Base-by-base conservation (phyloP, 371 early-diverging fungal species). In the Mucor indicus region DNA sequence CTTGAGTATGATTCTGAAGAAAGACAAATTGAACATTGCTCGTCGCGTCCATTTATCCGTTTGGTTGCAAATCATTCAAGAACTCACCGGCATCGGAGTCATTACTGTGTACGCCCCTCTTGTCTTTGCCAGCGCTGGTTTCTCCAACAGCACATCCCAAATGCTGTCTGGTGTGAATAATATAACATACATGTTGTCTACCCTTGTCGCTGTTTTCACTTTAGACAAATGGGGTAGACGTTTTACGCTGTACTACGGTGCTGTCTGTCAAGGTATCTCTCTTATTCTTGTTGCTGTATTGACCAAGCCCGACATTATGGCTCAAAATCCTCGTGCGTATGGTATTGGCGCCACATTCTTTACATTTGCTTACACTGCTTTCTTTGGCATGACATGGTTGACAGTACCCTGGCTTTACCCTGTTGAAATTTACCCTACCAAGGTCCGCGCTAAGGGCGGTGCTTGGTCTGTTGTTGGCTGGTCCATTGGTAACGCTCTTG, bases 381-480 rank as follows among this genome's bases (percentile, higher is more conserved):
- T 67, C 41, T 73, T 67, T 41, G 68, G 68, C 24, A 61, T 61
- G 56, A 66, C 73, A 3, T 72, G 73, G 71, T 47, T 65, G 20
- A 50, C 61, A 9, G 64, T 70, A 0, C 67, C 65, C 6, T 70
- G 69, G 68, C 38, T 70, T 7, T 72, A 72, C 44, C 73, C 69
- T 13, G 65, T 60, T 16, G 70, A 72, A 36, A 62, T 72, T 13
- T 69, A 62, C 17, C 68, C 65, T 21, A 48, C 62, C 11, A 64
- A 62, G 24, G 68, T 70, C 0, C 57, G 74, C 29, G 66, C 63
- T 2, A 64, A 64, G 36, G 74, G 74, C 20, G 70, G 65, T 36
- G 68, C 74, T 21, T 66, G 62, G 61, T 60, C 56, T 45, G 72
- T 72, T 13, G 72, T 67, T n/a, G 69, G 68, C 19, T 68, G 69